Base-by-base conservation (phyloP, 192 early-diverging fungal genomes). In the Cetraspora pellucida region DNA sequence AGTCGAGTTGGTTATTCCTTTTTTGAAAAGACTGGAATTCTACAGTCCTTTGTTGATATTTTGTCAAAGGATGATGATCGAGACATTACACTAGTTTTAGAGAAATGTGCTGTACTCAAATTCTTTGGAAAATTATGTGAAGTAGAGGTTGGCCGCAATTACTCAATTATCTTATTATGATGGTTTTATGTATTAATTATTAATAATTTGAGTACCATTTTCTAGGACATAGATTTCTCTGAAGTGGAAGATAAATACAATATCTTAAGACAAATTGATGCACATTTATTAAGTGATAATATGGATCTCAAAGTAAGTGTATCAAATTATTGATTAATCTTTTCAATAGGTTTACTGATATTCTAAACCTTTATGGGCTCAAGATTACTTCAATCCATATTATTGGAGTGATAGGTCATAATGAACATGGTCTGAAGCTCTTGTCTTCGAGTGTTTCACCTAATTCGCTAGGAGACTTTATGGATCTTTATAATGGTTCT, bases 91-190 rank as follows among this genome's bases (percentile, higher is more conserved):
- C 57, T 75, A 9, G 77, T 79, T 6, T 64, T 88, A 31, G 45
- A 78, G 13, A 78, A 76, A 64, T 78, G 79, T 65, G 82, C 82
- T 14, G 72, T 79, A 11, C 58, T 88, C 68, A 87, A 85, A 50
- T 84, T 88, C 60, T 85, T 87, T 78, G 86, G 80, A 13, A 72
- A 49, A 58, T 30, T 86, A 44, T 77, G 75, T 17, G 75, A 65
- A 45, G 65, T 73, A 0, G 16, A 70, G 68, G 85, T 82, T 52
- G 65, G 66, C 50, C 16, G 13, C 19, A n/a, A 54, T n/a, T 16
- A 4, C 19, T 54, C 5, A 2, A 17, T 52, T 19, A 13, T 19
- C 11, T 54, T 54, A 54, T n/a, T 54, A 19, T n/a, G 11, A n/a
- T n/a, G 11, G 11, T 19, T 54, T 19, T 54, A n/a, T 19, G 14